Percentiles rank a stretch among this genome's conserved stretches.
These are phyloP conservation scores for Lepidium africanum DNA, from an alignment of 345 rosid genomes.

Conservation along the genomic window DNA sequence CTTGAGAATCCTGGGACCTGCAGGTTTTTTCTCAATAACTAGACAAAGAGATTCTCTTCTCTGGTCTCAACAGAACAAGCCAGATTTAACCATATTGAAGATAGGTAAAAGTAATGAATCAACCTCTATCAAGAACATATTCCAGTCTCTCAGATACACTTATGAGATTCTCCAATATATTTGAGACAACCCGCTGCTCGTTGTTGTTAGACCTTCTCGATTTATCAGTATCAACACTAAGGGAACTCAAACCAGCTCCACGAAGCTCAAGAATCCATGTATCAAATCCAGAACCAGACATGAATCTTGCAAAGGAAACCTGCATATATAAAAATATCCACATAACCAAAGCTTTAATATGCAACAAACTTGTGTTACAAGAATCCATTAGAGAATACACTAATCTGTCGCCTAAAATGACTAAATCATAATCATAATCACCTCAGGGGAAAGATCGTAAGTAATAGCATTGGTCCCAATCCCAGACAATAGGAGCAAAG, in stretches of 20 bases:
- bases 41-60: constrained; percentile 35
- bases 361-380: not conserved
- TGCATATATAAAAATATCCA: constrained; percentile 11
- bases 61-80: constrained; percentile 29
- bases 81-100: not conserved
- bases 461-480: constrained; percentile 72
- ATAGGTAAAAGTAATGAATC: not conserved
- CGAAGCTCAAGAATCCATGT: constrained; percentile 87
- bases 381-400: not conserved
- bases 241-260: constrained; percentile 73
- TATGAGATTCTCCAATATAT: constrained; percentile 28
- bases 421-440: not conserved
- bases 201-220: not conserved
- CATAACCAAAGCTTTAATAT: not conserved
- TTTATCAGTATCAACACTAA: constrained; percentile 19
- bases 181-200: constrained; percentile 3
- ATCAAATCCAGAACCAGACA: constrained; percentile 77
- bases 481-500: constrained; percentile 65
- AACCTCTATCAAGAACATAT: constrained; percentile 37
- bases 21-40: constrained; percentile 2
- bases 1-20: constrained; percentile 23
- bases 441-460: constrained; percentile 76
- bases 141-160: constrained; percentile 33
- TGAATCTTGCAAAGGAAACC: constrained; percentile 77
- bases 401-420: not conserved